Evolutionary conservation across 257 asterid species (phyloP).

Genomic region (Rehmannia glutinosa): DNA sequence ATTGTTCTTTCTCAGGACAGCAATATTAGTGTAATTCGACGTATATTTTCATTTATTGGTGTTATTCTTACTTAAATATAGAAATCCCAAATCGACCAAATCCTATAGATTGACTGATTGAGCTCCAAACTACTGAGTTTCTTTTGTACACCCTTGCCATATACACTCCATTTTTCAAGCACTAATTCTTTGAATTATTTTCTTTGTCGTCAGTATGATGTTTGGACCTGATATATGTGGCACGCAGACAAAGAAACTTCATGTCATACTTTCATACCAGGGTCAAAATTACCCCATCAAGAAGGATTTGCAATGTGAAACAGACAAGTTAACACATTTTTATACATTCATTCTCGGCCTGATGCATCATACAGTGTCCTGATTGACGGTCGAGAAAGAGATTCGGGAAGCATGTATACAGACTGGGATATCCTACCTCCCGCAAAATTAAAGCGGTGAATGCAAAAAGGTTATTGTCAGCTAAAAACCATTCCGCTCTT

Average conservation of each 20-base stretch:
- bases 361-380: constrained; percentile 80
- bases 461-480: constrained; percentile 61
- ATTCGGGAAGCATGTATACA: constrained; percentile 86
- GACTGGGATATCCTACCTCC: constrained; percentile 93
- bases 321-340: constrained; percentile 89
- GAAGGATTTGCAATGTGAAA: constrained; percentile 90
- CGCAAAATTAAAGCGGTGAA: constrained; percentile 68
- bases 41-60: neutral
- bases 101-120: no score
- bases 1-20: no score
- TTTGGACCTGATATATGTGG: constrained; percentile 99
- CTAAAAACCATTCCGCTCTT: neutral
- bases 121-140: no score
- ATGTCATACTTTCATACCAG: constrained; percentile 71
- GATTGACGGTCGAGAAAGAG: constrained; percentile 85
- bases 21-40: no score
- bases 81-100: neutral
- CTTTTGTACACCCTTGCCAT: no score
- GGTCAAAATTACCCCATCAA: constrained; percentile 86
- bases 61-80: neutral
- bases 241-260: constrained; percentile 89
- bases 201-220: constrained; percentile 60
- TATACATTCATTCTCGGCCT: constrained; percentile 85
- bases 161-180: neutral
- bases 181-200: constrained; percentile 16